Evolutionary conservation across 306 rosid species (phyloP).

Genomic region (Medicago arabica): DNA sequence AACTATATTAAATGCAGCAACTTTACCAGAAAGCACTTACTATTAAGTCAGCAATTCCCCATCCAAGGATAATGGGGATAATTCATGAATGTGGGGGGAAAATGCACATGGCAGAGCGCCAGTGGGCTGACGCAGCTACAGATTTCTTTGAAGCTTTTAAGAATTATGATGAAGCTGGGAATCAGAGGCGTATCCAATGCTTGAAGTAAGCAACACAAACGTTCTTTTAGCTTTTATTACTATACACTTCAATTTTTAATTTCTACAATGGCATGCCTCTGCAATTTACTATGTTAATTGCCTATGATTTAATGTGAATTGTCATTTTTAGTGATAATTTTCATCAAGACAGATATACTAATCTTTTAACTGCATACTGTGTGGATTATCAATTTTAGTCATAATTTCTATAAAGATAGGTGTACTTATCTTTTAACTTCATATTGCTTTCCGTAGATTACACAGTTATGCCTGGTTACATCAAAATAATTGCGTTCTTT

Average conservation of each 20-base stretch:
- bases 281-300: constrained; percentile 17
- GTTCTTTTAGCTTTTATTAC: constrained; percentile 23
- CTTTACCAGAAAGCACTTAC: constrained; percentile 97
- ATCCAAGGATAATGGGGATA: constrained; percentile 99
- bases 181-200: constrained; percentile 97
- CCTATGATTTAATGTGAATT: constrained; percentile 21
- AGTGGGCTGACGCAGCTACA: constrained; percentile 98
- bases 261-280: constrained; percentile 3
- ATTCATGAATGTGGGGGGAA: constrained; percentile 99
- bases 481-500: constrained; percentile 17
- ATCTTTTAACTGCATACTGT: constrained; percentile 31
- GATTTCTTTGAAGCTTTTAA: constrained; percentile 98
- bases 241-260: constrained; percentile 13
- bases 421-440: constrained; percentile 31
- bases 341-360: background rate
- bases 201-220: constrained; percentile 63
- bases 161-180: constrained; percentile 97
- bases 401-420: background rate
- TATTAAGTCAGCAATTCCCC: constrained; percentile 98
- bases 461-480: constrained; percentile 8
- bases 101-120: constrained; percentile 99
- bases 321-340: constrained; percentile 21
- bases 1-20: constrained; percentile 70
- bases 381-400: constrained; percentile 18
- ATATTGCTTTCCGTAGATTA: constrained; percentile 31